phyloP scores from a whole-genome alignment of 257 asterid species.

The Capsicum chinense region DNA sequence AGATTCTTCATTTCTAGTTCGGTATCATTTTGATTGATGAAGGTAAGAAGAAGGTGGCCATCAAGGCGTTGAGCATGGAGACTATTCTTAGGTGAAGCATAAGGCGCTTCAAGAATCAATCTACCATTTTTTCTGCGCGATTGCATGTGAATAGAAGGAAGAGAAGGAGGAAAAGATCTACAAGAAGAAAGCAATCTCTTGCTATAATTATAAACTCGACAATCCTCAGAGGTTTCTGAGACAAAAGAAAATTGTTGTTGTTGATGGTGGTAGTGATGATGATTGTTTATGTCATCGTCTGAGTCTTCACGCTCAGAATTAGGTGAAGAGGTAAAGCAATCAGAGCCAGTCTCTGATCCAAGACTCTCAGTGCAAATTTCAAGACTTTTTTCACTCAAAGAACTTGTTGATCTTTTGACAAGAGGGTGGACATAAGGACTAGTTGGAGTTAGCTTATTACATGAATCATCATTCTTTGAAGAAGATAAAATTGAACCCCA shows the following conservation, averaged over 20 bases:
- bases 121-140: constrained; percentile 66
- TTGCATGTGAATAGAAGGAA: constrained; percentile 59
- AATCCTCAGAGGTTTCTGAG: constrained; percentile 35
- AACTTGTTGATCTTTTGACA: constrained; percentile 51
- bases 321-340: constrained; percentile 50
- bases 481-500: constrained; percentile 58
- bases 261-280: not conserved
- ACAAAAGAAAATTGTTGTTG: constrained; percentile 15
- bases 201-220: constrained; percentile 39
- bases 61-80: constrained; percentile 63
- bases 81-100: constrained; percentile 50
- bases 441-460: constrained; percentile 35
- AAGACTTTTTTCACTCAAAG: constrained; percentile 67
- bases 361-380: constrained; percentile 89
- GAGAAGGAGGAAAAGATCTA: constrained; percentile 77
- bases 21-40: constrained; percentile 30
- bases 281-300: constrained; percentile 33
- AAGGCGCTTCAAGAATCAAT: constrained; percentile 70
- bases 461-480: constrained; percentile 38
- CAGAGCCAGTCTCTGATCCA: constrained; percentile 89
- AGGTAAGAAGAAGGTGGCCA: constrained; percentile 72
- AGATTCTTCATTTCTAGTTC: constrained; percentile 24
- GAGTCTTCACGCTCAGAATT: constrained; percentile 38
- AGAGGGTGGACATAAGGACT: constrained; percentile 62
- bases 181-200: constrained; percentile 40